Conservation (phyloP, 129 eudicot species). For the Solidago caesia region DNA sequence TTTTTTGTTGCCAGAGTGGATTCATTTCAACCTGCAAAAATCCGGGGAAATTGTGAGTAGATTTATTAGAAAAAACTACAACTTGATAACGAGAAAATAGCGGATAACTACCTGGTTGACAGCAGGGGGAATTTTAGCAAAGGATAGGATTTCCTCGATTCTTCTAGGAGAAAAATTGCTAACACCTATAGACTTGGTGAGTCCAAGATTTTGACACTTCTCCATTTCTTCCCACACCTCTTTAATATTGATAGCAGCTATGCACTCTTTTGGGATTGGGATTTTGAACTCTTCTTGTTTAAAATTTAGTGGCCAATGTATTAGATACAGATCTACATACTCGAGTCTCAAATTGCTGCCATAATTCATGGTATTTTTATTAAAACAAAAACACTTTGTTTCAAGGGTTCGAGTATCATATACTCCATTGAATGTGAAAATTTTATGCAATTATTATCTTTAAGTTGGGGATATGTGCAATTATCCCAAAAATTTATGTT, state of each 20-base stretch:
- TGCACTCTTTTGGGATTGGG: neutral
- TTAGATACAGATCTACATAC: conserved; percentile 28
- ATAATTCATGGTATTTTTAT: neutral
- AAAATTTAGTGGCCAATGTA: conserved; percentile 17
- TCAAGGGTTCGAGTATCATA: too few relatives aligned
- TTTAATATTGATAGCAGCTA: conserved; percentile 14
- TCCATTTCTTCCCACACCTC: conserved; percentile 34
- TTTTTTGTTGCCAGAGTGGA: conserved; percentile 54
- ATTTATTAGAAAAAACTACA: neutral
- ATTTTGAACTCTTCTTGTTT: neutral
- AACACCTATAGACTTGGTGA: conserved; percentile 26
- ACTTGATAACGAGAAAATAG: neutral
- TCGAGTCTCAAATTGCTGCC: conserved; percentile 19
- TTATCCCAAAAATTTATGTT: too few relatives aligned
- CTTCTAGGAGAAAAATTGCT: conserved; percentile 16
- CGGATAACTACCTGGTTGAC: conserved; percentile 21
- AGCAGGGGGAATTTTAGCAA: conserved; percentile 25
- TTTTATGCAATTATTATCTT: too few relatives aligned
- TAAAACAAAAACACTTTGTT: too few relatives aligned
- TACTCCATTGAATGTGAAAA: too few relatives aligned
- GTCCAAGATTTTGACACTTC: conserved; percentile 29
- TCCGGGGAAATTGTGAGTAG: neutral
- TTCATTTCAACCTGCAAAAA: conserved; percentile 55
- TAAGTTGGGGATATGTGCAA: too few relatives aligned
- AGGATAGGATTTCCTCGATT: conserved; percentile 21